A percentile compares a stretch with the other conserved stretches of the same genome.
phyloP scores from a whole-genome alignment of 2,329 filamentous ascomycete genomes.

The Paecilomyces sp. region DNA sequence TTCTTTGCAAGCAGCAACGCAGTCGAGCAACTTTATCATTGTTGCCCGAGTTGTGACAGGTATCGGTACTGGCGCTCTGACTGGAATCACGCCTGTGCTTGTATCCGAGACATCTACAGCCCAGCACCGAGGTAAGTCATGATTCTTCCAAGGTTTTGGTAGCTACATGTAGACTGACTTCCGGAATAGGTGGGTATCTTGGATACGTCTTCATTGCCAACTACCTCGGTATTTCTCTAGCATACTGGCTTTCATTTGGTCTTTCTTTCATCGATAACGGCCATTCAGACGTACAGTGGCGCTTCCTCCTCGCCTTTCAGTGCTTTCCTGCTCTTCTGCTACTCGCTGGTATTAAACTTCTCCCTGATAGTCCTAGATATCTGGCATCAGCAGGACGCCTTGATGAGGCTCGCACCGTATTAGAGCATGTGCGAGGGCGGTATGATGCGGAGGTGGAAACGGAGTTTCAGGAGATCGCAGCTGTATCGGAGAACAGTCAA shows the following conservation, averaged over 20 bases:
- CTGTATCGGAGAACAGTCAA: slow-evolving; percentile 20
- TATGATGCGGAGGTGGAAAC: no score
- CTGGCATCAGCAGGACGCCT: slow-evolving; percentile 31
- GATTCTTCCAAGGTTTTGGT: no score
- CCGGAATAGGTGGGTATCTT: slow-evolving; percentile 23
- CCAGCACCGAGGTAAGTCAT: slow-evolving; percentile 32
- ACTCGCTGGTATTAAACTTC: slow-evolving; percentile 19
- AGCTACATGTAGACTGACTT: no score
- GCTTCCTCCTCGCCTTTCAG: slow-evolving; percentile 27
- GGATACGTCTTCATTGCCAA: slow-evolving; percentile 47
- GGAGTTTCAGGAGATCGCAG: slow-evolving; percentile 30
- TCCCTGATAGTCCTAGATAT: slow-evolving; percentile 26
- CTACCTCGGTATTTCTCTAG: slow-evolving; percentile 42
- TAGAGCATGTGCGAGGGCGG: slow-evolving; percentile 29
- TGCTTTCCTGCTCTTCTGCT: slow-evolving; percentile 24
- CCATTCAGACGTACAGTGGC: slow-evolving; percentile 26
- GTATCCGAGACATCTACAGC: slow-evolving; percentile 44
- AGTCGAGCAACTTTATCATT: slow-evolving; percentile 43
- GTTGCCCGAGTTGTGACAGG: slow-evolving; percentile 46
- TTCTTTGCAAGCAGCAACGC: slow-evolving; percentile 37
- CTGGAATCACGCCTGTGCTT: slow-evolving; percentile 43
- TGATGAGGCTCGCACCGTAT: slow-evolving; percentile 40
- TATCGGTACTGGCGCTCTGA: slow-evolving; percentile 46
- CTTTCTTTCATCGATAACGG: slow-evolving; percentile 26
- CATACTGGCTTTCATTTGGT: slow-evolving; percentile 31